These are phyloP conservation scores for Lactifluus pinguis DNA, from an alignment of 768 basidiomycete species.

Conservation along the genomic window DNA sequence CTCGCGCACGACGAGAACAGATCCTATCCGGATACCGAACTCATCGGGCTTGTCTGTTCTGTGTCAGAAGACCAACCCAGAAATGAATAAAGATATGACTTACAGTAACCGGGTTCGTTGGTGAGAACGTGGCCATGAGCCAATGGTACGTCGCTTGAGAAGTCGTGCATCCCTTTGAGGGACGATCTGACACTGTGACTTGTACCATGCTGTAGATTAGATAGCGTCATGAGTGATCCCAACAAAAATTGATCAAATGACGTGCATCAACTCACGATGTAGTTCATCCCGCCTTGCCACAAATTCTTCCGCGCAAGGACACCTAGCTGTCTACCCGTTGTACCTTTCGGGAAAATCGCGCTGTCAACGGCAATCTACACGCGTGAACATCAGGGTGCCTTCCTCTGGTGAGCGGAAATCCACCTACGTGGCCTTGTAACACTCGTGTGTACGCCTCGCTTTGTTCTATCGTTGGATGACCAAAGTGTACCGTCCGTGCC, in stretches of 20 bases:
- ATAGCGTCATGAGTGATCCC: background rate
- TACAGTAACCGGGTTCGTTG: slow-evolving; percentile 91
- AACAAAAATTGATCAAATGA: background rate
- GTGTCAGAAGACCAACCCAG: background rate
- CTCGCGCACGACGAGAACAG: slow-evolving; percentile 65
- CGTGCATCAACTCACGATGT: slow-evolving; percentile 41
- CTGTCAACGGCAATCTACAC: slow-evolving; percentile 81
- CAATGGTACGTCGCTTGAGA: slow-evolving; percentile 60
- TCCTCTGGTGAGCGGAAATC: slow-evolving; percentile 15
- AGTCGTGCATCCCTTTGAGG: slow-evolving; percentile 77
- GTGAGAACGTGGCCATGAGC: slow-evolving; percentile 85
- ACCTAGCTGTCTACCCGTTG: slow-evolving; percentile 73
- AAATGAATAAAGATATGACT: slow-evolving; percentile 25
- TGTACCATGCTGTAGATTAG: slow-evolving; percentile 62
- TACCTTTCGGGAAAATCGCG: slow-evolving; percentile 86
- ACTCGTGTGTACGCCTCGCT: slow-evolving; percentile 91
- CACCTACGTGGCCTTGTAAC: slow-evolving; percentile 87
- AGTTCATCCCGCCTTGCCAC: slow-evolving; percentile 81
- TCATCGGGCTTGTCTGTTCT: slow-evolving; percentile 52
- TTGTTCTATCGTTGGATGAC: slow-evolving; percentile 73
- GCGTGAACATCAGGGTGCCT: slow-evolving; percentile 18
- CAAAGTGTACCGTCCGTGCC: slow-evolving; percentile 77
- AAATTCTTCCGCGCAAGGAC: slow-evolving; percentile 83
- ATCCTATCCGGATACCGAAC: slow-evolving; percentile 92
- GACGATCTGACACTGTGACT: slow-evolving; percentile 88